Percentiles rank a stretch among this genome's conserved stretches.
phyloP scores from a whole-genome alignment of 306 rosid genomes.

The Pyrus bretschneideri region DNA sequence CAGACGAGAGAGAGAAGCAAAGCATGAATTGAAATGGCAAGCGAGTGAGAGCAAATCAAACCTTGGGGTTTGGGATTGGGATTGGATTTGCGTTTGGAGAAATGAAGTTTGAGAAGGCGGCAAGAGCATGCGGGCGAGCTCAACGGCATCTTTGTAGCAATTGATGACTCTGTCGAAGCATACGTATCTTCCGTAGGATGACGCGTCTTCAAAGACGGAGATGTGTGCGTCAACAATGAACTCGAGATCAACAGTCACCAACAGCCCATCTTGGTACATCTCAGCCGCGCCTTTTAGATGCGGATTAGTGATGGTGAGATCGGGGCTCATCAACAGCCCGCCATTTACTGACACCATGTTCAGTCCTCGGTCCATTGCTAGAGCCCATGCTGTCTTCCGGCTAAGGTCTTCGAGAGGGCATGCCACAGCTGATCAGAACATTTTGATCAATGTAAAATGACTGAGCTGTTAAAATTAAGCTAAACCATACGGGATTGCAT shows the following conservation, averaged over 20 bases:
- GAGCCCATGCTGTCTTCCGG: slow-evolving; percentile 31
- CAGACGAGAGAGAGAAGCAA: neutral
- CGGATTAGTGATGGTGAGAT: slow-evolving; percentile 19
- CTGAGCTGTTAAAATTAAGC: no score
- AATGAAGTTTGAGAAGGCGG: slow-evolving; percentile 9
- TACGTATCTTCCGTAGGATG: slow-evolving; percentile 28
- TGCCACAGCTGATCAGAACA: slow-evolving; percentile 27
- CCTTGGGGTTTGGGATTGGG: neutral
- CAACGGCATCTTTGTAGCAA: slow-evolving; percentile 16
- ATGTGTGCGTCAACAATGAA: slow-evolving; percentile 26
- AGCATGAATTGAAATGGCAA: neutral
- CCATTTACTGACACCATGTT: slow-evolving; percentile 31
- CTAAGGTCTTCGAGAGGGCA: slow-evolving; percentile 25
- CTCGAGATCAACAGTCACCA: slow-evolving; percentile 32
- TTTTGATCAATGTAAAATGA: no score
- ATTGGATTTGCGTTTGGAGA: neutral
- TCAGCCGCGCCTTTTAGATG: slow-evolving; percentile 36
- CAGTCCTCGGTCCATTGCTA: slow-evolving; percentile 36
- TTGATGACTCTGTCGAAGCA: slow-evolving; percentile 30
- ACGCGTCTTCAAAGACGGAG: slow-evolving; percentile 24
- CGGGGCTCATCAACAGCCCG: slow-evolving; percentile 25
- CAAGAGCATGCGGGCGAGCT: slow-evolving; percentile 18
- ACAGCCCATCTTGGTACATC: slow-evolving; percentile 30
- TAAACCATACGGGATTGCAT: no score
- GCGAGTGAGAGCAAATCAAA: neutral